A percentile compares a stretch with the other conserved stretches of the same genome.
Evolutionary conservation across 2,329 filamentous ascomycete genomes (phyloP).

Genomic region (Aspergillus proliferans): DNA sequence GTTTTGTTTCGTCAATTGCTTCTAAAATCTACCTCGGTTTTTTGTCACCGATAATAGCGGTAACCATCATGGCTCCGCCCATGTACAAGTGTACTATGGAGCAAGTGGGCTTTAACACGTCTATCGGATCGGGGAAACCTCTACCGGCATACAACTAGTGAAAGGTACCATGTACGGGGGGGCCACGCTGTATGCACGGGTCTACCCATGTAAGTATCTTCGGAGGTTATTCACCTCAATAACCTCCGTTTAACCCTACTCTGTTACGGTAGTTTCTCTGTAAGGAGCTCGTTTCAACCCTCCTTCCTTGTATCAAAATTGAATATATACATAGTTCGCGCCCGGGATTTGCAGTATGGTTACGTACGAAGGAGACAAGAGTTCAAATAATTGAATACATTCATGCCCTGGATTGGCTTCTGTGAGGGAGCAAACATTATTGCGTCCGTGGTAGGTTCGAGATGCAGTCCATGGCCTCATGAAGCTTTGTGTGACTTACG

Average conservation of each 20-base stretch:
- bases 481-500: too few species aligned
- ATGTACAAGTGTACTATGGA: background rate
- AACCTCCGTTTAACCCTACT: constrained; percentile 11
- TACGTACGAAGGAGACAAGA: too few species aligned
- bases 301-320: background rate
- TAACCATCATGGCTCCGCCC: too few species aligned
- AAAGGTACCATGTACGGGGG: too few species aligned
- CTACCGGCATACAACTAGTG: background rate
- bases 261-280: constrained; percentile 9
- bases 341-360: too few species aligned
- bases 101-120: background rate
- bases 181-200: background rate
- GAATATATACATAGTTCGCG: too few species aligned
- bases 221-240: background rate
- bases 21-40: constrained; percentile 2
- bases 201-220: background rate
- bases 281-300: constrained; percentile 12
- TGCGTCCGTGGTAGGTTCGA: too few species aligned
- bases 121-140: background rate
- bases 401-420: too few species aligned
- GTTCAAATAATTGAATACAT: too few species aligned
- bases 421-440: too few species aligned
- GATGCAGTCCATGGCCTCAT: too few species aligned
- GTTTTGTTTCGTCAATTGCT: constrained; percentile 5
- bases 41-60: background rate